Base-by-base conservation (phyloP, 805 yeast genomes). In the Candida pseudofarinosa region DNA sequence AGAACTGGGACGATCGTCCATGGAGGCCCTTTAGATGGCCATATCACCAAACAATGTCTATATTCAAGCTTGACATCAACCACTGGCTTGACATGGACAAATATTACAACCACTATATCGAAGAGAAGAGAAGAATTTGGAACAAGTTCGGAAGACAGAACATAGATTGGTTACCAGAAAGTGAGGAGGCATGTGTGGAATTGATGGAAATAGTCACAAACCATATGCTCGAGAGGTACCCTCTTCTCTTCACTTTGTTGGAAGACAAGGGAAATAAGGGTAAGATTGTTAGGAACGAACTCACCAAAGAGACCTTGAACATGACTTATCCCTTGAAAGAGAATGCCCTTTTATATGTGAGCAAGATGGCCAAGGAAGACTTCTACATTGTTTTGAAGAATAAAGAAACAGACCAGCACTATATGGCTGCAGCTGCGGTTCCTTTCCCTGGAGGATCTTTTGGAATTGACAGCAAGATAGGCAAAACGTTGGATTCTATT, bases 21-120 rank as follows among this genome's bases (percentile, higher is more conserved):
- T 83, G 89, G 89, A 70, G 89, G 62, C 88, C 88, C 6, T 83
- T 83, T 63, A 68, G 89, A 54, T 81, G 85, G 82, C 89, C 89
- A 20, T 83, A 83, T 55, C 88, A 83, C 59, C 89, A 83, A 60
- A 83, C 88, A 1, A 83, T 83, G 89, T 76, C 84, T 13, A 81
- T 83, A 38, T 83, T 74, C 66, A 80, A 79, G 56, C 69, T 83
- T n/a, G 86, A 83, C 55, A 68, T 81, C 31, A 82, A 83, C 59
- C 85, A 83, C 62, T 83, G 89, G 89, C 62, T 83, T 49, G 88
- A 83, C 53, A 83, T 83, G 88, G 89, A 83, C 59, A 83, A 81
- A 58, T 83, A 80, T 61, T 83, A 82, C 55, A 69, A 79, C 59
- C 81, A 79, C 48, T 83, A 83, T 52, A 74, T 82, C 43, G 68